A percentile compares a stretch with the other conserved stretches of the same genome.
Conservation (phyloP, 2,329 filamentous ascomycete genomes). For the Xylaria sp. region DNA sequence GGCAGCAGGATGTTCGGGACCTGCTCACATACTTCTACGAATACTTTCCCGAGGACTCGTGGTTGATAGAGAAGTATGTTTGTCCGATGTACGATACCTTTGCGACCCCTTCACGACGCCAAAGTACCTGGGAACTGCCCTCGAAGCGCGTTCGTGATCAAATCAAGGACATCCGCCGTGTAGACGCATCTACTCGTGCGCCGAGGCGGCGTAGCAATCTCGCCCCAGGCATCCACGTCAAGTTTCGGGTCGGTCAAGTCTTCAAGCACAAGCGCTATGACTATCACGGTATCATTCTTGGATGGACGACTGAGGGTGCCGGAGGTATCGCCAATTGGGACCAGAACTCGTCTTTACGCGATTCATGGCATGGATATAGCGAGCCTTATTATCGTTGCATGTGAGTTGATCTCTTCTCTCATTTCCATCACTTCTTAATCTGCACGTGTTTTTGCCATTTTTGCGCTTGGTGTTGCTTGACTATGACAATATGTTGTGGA, state of each 20-base stretch:
- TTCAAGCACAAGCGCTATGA: constrained; percentile 82
- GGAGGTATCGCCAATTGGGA: constrained; percentile 68
- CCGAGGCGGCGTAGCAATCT: constrained; percentile 46
- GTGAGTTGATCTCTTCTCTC: constrained; percentile 60
- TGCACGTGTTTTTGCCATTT: too few species aligned
- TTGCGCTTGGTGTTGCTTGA: too few species aligned
- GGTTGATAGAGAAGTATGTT: constrained; percentile 72
- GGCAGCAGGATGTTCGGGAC: constrained; percentile 67
- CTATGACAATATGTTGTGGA: too few species aligned
- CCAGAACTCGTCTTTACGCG: constrained; percentile 42
- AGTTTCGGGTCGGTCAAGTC: constrained; percentile 78
- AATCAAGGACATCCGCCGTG: constrained; percentile 49
- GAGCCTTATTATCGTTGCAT: constrained; percentile 85
- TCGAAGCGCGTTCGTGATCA: constrained; percentile 46
- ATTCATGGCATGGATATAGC: constrained; percentile 50
- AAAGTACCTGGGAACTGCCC: constrained; percentile 42
- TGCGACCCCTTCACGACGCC: constrained; percentile 40
- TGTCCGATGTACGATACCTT: constrained; percentile 64
- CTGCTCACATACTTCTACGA: constrained; percentile 69
- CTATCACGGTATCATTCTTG: constrained; percentile 82
- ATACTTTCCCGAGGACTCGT: constrained; percentile 73
- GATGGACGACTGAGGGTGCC: constrained; percentile 77
- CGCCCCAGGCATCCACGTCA: constrained; percentile 48
- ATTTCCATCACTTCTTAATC: constrained; percentile 56
- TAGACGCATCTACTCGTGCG: constrained; percentile 47